A percentile compares a stretch with the other conserved stretches of the same genome.
Conservation (phyloP, 2,329 filamentous ascomycete species). For the Coniochaeta pulveracea region DNA sequence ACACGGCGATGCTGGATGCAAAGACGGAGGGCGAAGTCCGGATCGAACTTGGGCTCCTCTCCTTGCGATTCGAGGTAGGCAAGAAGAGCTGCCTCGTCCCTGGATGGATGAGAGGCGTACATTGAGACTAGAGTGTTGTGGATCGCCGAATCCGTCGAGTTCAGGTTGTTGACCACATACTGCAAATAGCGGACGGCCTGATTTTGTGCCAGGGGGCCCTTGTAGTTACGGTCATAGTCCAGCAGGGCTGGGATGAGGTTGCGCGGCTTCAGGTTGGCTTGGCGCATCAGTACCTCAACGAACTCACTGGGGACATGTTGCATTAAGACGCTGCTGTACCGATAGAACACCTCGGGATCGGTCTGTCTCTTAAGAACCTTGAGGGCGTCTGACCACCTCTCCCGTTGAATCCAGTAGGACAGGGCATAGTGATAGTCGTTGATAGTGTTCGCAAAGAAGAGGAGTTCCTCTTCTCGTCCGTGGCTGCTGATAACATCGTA, state of each 20-base stretch:
- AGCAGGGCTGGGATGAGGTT: slow-evolving; percentile 87
- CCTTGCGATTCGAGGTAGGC: slow-evolving; percentile 86
- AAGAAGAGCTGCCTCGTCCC: slow-evolving; percentile 75
- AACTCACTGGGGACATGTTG: slow-evolving; percentile 72
- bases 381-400: slow-evolving; percentile 81
- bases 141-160: slow-evolving; percentile 72
- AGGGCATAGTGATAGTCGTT: slow-evolving; percentile 93
- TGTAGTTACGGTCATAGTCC: slow-evolving; percentile 77
- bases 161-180: slow-evolving; percentile 80
- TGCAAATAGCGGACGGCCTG: slow-evolving; percentile 91
- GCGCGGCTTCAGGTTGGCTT: slow-evolving; percentile 71
- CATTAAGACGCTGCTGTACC: slow-evolving; percentile 95
- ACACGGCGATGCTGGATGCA: slow-evolving; percentile 93
- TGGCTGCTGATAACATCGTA: slow-evolving; percentile 97
- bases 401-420: slow-evolving; percentile 93
- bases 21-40: slow-evolving; percentile 87
- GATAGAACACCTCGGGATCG: slow-evolving; percentile 87
- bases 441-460: slow-evolving; percentile 80
- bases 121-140: slow-evolving; percentile 97
- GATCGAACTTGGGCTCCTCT: slow-evolving; percentile 78
- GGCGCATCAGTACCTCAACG: slow-evolving; percentile 92
- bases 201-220: slow-evolving; percentile 60
- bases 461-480: slow-evolving; percentile 81
- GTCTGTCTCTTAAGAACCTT: slow-evolving; percentile 87
- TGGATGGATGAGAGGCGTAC: slow-evolving; percentile 75